Evolutionary conservation across 2,329 filamentous ascomycete species (phyloP).

Genomic region (Sporothrix inflata): DNA sequence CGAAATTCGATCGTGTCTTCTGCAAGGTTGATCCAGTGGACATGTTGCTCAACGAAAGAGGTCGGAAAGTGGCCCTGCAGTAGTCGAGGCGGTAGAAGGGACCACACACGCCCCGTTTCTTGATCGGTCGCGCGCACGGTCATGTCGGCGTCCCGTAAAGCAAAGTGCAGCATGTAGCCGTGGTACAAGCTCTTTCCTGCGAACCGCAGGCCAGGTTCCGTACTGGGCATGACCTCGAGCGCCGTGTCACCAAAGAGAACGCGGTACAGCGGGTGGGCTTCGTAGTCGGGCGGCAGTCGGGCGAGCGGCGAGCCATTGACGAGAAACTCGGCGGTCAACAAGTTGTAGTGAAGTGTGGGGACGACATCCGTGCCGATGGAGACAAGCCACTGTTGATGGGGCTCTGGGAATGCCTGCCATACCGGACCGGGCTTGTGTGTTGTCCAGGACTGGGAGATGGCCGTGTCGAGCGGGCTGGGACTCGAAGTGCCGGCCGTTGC

Average conservation of each 20-base stretch:
- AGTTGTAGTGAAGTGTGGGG: constrained; percentile 49
- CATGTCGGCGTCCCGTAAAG: constrained; percentile 38
- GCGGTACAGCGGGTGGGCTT: constrained; percentile 45
- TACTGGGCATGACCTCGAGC: constrained; percentile 50
- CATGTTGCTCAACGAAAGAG: constrained; percentile 45
- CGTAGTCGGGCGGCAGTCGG: constrained; percentile 52
- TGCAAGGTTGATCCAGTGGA: constrained; percentile 49
- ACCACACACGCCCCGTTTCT: constrained; percentile 26
- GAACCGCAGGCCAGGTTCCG: constrained; percentile 46
- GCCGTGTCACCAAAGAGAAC: constrained; percentile 48
- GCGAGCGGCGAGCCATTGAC: constrained; percentile 55
- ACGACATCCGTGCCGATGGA: not conserved
- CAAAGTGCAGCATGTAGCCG: constrained; percentile 45
- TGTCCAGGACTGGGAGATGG: constrained; percentile 1
- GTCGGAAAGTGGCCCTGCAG: constrained; percentile 42
- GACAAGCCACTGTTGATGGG: constrained; percentile 12
- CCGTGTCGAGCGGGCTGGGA: not conserved
- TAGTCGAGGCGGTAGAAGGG: constrained; percentile 48
- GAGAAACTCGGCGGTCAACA: constrained; percentile 56
- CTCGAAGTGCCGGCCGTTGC: not conserved
- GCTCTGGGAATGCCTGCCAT: not conserved
- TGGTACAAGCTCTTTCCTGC: constrained; percentile 41
- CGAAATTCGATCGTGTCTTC: constrained; percentile 42
- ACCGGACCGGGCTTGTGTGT: not conserved
- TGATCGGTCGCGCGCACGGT: constrained; percentile 39